Percentiles rank a stretch among this genome's conserved stretches.
Evolutionary conservation across 192 early-diverging fungal species (phyloP).

Genomic region (Mortierella claussenii): DNA sequence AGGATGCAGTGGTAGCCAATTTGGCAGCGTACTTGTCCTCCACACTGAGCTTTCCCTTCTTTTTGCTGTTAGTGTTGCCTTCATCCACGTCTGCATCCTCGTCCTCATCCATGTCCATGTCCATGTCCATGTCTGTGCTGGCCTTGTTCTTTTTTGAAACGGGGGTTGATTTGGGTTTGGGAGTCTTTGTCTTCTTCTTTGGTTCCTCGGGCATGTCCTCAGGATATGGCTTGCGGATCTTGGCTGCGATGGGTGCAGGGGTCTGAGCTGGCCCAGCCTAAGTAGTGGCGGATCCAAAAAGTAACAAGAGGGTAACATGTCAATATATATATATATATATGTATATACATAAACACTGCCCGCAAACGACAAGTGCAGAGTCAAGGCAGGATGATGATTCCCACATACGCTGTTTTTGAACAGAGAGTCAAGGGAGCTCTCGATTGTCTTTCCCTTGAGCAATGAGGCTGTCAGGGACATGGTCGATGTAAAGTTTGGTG

Average conservation of each 20-base stretch:
- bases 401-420: constrained; percentile 72
- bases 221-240: constrained; percentile 41
- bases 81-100: constrained; percentile 11
- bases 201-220: constrained; percentile 27
- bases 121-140: not conserved
- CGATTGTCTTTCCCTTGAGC: constrained; percentile 51
- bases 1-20: constrained; percentile 5
- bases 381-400: no score
- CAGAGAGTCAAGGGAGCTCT: constrained; percentile 65
- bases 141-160: constrained; percentile 46
- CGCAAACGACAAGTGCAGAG: no score
- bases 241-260: constrained; percentile 32
- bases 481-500: no score
- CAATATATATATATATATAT: no score
- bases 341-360: no score
- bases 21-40: constrained; percentile 51
- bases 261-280: constrained; percentile 49
- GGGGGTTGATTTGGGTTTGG: constrained; percentile 37
- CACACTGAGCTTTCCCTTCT: constrained; percentile 24
- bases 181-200: constrained; percentile 46
- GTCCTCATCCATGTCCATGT: constrained; percentile 15
- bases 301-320: no score
- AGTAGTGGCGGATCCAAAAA: no score
- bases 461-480: constrained; percentile 48
- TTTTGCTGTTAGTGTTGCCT: constrained; percentile 13